Evolutionary conservation across 352 stramenopile genomes (phyloP).

Genomic region (Phytophthora sp.): DNA sequence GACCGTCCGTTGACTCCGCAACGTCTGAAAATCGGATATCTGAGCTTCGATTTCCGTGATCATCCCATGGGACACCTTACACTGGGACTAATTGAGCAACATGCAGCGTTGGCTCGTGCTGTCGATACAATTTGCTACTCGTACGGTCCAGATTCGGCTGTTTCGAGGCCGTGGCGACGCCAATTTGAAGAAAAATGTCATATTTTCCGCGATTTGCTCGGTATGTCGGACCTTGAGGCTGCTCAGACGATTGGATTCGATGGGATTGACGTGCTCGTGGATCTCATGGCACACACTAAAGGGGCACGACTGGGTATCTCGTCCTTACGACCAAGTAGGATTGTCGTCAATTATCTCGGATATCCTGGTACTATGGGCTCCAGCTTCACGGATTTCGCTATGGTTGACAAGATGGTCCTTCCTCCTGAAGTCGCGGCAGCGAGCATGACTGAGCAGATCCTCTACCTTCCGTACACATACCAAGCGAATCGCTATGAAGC

Average conservation of each 20-base stretch:
- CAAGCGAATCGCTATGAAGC: slow-evolving; percentile 90
- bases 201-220: slow-evolving; percentile 70
- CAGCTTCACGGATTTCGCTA: slow-evolving; percentile 69
- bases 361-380: slow-evolving; percentile 91
- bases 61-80: slow-evolving; percentile 94
- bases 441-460: slow-evolving; percentile 79
- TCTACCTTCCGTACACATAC: slow-evolving; percentile 92
- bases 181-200: slow-evolving; percentile 59
- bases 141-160: slow-evolving; percentile 81
- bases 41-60: slow-evolving; percentile 92
- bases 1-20: slow-evolving; percentile 28
- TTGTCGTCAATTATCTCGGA: slow-evolving; percentile 91
- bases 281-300: slow-evolving; percentile 93
- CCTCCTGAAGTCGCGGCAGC: slow-evolving; percentile 52
- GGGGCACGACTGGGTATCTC: slow-evolving; percentile 71
- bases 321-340: slow-evolving; percentile 57
- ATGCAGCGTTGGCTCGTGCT: slow-evolving; percentile 43
- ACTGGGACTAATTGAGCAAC: slow-evolving; percentile 79
- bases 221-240: slow-evolving; percentile 55
- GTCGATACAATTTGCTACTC: slow-evolving; percentile 76
- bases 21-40: slow-evolving; percentile 81
- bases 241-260: slow-evolving; percentile 61
- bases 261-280: slow-evolving; percentile 85
- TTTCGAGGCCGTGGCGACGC: slow-evolving; percentile 55
- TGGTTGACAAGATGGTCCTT: slow-evolving; percentile 77